Evolutionary conservation across 306 rosid species (phyloP).

Genomic region (Prunus fruticosa): DNA sequence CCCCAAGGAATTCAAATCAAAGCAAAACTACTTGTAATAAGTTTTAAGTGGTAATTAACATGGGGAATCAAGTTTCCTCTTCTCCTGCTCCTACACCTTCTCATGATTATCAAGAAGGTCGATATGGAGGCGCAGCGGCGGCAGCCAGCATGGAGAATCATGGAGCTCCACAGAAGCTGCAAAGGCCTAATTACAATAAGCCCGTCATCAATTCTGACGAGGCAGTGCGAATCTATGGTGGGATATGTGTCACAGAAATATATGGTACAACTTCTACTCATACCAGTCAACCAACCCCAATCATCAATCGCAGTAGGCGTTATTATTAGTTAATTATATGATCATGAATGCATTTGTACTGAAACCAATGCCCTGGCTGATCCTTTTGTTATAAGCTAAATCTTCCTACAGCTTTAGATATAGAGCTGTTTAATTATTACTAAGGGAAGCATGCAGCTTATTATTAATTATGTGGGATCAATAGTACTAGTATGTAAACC

Average conservation of each 20-base stretch:
- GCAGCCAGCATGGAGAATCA: background rate
- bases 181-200: background rate
- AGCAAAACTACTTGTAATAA: background rate
- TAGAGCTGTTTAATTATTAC: background rate
- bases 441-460: background rate
- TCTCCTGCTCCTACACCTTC: background rate
- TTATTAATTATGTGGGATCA: no score
- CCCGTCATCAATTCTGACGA: background rate
- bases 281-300: background rate
- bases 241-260: background rate
- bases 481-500: no score
- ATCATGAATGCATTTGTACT: background rate
- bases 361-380: background rate
- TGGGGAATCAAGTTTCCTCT: background rate
- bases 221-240: constrained; percentile 13
- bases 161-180: background rate
- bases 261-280: background rate
- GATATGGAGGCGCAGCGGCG: background rate
- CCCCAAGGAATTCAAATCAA: background rate
- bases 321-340: background rate
- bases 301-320: background rate
- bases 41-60: background rate
- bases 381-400: background rate
- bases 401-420: background rate
- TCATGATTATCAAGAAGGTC: background rate